phyloP scores from a whole-genome alignment of 1,139 yeast genomes.

The Candida sojae region DNA sequence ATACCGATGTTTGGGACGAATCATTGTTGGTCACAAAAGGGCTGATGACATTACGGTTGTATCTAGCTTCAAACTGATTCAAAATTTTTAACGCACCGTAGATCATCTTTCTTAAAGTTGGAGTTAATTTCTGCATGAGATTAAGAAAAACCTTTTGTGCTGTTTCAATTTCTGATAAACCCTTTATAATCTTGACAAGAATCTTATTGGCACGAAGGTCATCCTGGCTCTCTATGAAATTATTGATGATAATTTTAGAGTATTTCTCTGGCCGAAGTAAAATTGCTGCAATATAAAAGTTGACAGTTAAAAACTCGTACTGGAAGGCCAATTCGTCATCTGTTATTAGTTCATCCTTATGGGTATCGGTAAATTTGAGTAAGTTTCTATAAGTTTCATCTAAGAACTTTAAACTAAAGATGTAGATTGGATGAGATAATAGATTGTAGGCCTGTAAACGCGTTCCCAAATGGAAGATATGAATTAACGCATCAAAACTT shows the following conservation, averaged over 20 bases:
- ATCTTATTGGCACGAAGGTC: slow-evolving; percentile 32
- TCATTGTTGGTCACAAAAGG: neutral
- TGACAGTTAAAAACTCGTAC: slow-evolving; percentile 33
- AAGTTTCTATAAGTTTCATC: slow-evolving; percentile 39
- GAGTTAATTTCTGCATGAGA: slow-evolving; percentile 25
- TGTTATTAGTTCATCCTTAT: slow-evolving; percentile 17
- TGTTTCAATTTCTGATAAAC: slow-evolving; percentile 32
- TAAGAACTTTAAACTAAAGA: slow-evolving; percentile 40
- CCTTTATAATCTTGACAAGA: slow-evolving; percentile 41
- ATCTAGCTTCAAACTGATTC: slow-evolving; percentile 21
- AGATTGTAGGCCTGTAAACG: slow-evolving; percentile 24
- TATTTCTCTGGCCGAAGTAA: slow-evolving; percentile 41
- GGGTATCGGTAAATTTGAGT: slow-evolving; percentile 19
- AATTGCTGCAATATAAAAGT: slow-evolving; percentile 45
- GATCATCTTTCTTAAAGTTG: slow-evolving; percentile 29
- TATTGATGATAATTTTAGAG: slow-evolving; percentile 23
- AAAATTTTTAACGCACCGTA: slow-evolving; percentile 33
- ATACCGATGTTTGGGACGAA: slow-evolving; percentile 11
- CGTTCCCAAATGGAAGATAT: slow-evolving; percentile 46
- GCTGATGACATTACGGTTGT: slow-evolving; percentile 2
- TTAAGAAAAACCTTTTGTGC: slow-evolving; percentile 24
- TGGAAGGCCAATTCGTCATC: slow-evolving; percentile 19
- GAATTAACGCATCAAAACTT: slow-evolving; percentile 44
- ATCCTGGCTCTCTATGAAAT: slow-evolving; percentile 27
- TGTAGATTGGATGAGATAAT: slow-evolving; percentile 41